Conservation (phyloP, 2,329 filamentous ascomycete species). For the Ophioceras dolichostomum region DNA sequence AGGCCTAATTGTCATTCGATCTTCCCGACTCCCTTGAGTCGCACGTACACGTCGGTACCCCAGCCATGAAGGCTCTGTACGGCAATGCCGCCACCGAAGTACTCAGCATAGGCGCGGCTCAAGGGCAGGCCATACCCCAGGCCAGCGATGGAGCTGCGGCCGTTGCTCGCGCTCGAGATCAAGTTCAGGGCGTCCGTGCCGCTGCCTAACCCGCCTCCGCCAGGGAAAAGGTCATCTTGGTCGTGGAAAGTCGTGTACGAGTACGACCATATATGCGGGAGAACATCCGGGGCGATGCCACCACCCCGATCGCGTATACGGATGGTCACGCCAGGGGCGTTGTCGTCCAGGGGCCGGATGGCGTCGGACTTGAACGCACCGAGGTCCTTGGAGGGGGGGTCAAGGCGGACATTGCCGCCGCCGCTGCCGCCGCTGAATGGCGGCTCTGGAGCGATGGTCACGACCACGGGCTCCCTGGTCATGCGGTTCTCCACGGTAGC, state of each 20-base stretch:
- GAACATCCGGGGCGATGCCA: constrained; percentile 73
- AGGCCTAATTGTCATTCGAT: constrained; percentile 32
- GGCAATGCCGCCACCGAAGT: constrained; percentile 89
- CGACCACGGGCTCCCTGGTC: constrained; percentile 70
- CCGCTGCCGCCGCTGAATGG: constrained; percentile 12
- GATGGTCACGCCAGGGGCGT: constrained; percentile 80
- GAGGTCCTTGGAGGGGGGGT: constrained; percentile 22
- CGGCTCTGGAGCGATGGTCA: constrained; percentile 74
- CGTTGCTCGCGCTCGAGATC: constrained; percentile 59
- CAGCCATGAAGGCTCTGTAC: constrained; percentile 95
- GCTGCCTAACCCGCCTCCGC: constrained; percentile 24
- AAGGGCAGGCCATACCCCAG: constrained; percentile 87
- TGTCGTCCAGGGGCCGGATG: constrained; percentile 47
- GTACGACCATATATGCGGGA: constrained; percentile 90
- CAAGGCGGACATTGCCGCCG: constrained; percentile 18
- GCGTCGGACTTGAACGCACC: constrained; percentile 28
- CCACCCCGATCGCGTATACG: constrained; percentile 92
- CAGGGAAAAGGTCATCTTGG: constrained; percentile 30
- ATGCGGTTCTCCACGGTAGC: constrained; percentile 80
- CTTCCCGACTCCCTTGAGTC: constrained; percentile 49
- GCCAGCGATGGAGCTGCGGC: constrained; percentile 77
- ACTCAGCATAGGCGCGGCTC: constrained; percentile 89
- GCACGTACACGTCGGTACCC: constrained; percentile 62
- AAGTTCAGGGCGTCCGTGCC: constrained; percentile 56
- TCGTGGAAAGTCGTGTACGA: constrained; percentile 92